Conservation (phyloP, 2,329 filamentous ascomycete species). For the Claviceps sorghi region DNA sequence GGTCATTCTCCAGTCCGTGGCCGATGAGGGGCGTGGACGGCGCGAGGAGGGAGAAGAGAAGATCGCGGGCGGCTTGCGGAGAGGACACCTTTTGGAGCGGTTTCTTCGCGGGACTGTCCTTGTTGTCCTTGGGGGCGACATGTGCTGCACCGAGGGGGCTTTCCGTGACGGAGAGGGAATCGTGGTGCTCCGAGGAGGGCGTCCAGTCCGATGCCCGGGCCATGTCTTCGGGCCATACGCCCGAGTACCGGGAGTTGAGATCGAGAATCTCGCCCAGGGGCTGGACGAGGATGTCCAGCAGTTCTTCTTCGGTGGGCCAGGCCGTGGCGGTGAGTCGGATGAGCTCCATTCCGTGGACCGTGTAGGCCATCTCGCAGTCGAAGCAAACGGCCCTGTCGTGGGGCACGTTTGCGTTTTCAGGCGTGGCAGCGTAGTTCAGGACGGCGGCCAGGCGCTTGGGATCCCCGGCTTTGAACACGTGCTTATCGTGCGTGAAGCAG, state of each 20-base stretch:
- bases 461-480: constrained; percentile 78
- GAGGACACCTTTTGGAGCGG: constrained; percentile 59
- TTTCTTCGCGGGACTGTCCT: constrained; percentile 11
- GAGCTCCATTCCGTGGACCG: constrained; percentile 72
- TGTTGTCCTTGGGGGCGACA: constrained; percentile 10
- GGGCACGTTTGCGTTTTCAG: constrained; percentile 40
- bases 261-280: constrained; percentile 76
- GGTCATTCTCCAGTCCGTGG: constrained; percentile 88
- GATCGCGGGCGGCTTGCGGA: constrained; percentile 56
- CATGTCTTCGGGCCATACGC: constrained; percentile 67
- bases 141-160: no score
- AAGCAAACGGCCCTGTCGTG: constrained; percentile 58
- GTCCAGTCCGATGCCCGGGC: constrained; percentile 48
- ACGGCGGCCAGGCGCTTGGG: constrained; percentile 61
- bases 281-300: constrained; percentile 75
- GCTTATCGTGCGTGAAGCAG: constrained; percentile 54
- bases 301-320: constrained; percentile 62
- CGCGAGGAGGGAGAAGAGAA: constrained; percentile 63
- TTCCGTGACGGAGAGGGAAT: neutral
- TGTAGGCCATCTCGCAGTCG: constrained; percentile 98
- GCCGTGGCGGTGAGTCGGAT: constrained; percentile 77
- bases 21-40: constrained; percentile 75
- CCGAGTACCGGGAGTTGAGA: constrained; percentile 83
- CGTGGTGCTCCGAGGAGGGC: constrained; percentile 4
- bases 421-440: constrained; percentile 69